These are phyloP conservation scores for Arbutus unedo DNA, from an alignment of 148 eudicot species.

Conservation along the genomic window DNA sequence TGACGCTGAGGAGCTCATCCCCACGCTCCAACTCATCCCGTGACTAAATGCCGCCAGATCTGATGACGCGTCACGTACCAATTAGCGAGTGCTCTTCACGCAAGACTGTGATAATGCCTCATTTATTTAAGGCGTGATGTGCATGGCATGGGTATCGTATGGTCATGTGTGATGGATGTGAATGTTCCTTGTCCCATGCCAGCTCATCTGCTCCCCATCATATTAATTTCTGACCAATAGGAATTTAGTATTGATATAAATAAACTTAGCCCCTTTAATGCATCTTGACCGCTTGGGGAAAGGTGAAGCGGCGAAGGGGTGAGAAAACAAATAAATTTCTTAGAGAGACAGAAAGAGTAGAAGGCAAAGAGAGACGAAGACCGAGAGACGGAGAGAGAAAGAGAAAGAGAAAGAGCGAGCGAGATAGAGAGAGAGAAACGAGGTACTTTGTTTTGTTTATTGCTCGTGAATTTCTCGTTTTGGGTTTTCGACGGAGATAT, in stretches of 20 bases:
- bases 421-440: neutral
- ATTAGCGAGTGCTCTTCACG: neutral
- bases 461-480: slow-evolving; percentile 3
- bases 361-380: neutral
- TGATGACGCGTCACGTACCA: neutral
- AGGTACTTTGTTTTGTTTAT: neutral
- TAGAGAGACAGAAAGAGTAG: neutral
- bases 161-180: neutral
- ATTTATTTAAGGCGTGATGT: neutral
- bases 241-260: neutral
- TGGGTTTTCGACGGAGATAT: neutral
- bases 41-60: neutral
- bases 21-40: neutral
- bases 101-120: neutral
- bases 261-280: neutral
- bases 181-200: neutral
- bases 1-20: neutral
- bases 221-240: neutral
- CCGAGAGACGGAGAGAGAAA: no score
- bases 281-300: slow-evolving; percentile 5
- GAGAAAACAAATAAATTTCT: neutral
- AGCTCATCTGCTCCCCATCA: neutral
- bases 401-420: neutral
- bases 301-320: slow-evolving; percentile 4
- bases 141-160: neutral